Percentiles rank a stretch among this genome's conserved stretches.
phyloP scores from a whole-genome alignment of 2,329 filamentous ascomycete species.

The Nannizziopsis arthrosporioides region DNA sequence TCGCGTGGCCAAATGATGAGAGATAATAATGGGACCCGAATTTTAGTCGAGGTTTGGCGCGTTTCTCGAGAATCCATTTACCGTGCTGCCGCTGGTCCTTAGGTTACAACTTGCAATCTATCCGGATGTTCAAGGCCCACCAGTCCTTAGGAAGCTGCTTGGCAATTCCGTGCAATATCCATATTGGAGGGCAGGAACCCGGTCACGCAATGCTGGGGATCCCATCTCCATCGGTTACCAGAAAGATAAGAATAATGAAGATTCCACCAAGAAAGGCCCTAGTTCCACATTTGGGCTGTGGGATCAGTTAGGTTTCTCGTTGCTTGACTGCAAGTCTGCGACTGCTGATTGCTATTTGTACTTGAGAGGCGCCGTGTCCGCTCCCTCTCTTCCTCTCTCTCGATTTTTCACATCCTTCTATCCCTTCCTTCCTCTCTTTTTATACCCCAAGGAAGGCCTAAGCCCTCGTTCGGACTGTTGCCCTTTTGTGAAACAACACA shows the following conservation, averaged over 20 bases:
- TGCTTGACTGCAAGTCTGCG: not conserved
- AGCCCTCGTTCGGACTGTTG: not conserved
- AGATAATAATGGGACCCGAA: too few species aligned
- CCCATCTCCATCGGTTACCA: too few species aligned
- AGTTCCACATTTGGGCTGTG: too few species aligned
- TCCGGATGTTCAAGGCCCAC: not conserved
- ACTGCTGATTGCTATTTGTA: not conserved
- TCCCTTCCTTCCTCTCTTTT: not conserved
- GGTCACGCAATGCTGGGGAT: not conserved
- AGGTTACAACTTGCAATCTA: conserved; percentile 1
- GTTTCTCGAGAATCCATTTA: not conserved
- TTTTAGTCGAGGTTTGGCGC: too few species aligned
- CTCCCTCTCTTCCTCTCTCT: not conserved
- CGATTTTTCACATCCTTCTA: not conserved
- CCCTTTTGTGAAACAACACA: not conserved
- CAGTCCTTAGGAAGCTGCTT: not conserved
- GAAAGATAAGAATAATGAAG: too few species aligned
- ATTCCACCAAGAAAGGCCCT: too few species aligned
- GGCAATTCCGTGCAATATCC: not conserved
- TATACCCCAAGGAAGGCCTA: not conserved
- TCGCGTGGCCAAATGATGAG: too few species aligned
- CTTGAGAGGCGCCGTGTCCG: not conserved
- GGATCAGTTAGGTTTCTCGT: not conserved
- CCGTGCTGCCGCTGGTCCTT: not conserved
- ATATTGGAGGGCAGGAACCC: not conserved